Evolutionary conservation across 345 rosid species (phyloP), one percentile per base, ranked within the genome.

Genomic region (Linum lewisii): DNA sequence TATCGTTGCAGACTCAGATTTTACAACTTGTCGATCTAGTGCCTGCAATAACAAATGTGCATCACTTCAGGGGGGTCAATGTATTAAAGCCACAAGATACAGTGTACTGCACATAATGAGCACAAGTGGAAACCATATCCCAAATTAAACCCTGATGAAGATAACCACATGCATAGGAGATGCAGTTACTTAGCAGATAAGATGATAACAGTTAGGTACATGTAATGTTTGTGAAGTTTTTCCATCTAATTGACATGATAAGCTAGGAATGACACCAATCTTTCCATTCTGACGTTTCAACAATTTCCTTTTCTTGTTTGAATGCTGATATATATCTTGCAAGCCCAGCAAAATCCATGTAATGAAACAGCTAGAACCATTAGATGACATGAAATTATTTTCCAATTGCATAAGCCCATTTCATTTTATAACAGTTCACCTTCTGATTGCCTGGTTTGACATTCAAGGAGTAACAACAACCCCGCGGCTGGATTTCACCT

Each of bases 1-100:
- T 57, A 92, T 82, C 44, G 97, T 81, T 58, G 98, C 98, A 58
- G 93, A 83, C 66, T 92, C 98, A 13, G 97, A 88, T 79, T 92
- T 92, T 58, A 92, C 88, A 53, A 88, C 89, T 79, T 88, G 95
- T n/a, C 90, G 83, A 63, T 74, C 69, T 58, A 84, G 80, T 68
- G 78, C 74, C 96, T 92, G 81, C 83, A 78, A 37, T 22, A 68
- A 59, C 66, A 75, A 49, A 37, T 20, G 22, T 11, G 69, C 24
- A 29, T 20, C 8, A 52, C 56, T 51, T 8, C 22, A 51, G 34
- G 34, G n/a, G 16, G 24, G 19, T 51, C 24, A 42, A 11, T 42
- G 4, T 29, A 8, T 29, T 29, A 29, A 29, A 29, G 34, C 34
- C 34, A 29, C 34, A 8, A 29, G 34, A 29, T 29, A 29, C 1